These are phyloP conservation scores for Pugionium dolabratum DNA, from an alignment of 345 rosid genomes.

Conservation along the genomic window DNA sequence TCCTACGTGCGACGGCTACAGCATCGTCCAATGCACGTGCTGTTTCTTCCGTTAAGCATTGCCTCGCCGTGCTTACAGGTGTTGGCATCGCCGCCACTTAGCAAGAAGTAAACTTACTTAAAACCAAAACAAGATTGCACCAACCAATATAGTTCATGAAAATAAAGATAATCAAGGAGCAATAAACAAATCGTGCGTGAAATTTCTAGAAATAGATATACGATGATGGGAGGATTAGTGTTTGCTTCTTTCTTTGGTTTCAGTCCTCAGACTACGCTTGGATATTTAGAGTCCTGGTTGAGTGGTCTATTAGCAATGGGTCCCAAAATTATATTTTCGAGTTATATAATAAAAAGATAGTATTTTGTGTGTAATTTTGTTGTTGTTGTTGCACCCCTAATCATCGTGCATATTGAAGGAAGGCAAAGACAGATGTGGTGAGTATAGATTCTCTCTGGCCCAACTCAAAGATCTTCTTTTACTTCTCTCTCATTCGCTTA, in stretches of 20 bases:
- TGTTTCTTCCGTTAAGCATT: conserved; percentile 66
- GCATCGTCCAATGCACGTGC: conserved; percentile 70
- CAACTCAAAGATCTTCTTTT: conserved; percentile 34
- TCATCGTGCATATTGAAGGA: conserved; percentile 32
- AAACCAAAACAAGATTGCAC: conserved; percentile 19
- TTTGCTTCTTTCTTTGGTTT: conserved; percentile 23
- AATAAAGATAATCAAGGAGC: neutral
- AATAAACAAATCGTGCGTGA: conserved; percentile 26
- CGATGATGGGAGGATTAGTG: no score
- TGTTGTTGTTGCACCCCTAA: conserved; percentile 35
- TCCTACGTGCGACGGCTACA: conserved; percentile 58
- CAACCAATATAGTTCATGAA: conserved; percentile 21
- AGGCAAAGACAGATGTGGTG: conserved; percentile 45
- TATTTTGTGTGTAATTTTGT: conserved; percentile 12
- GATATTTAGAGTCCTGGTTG: conserved; percentile 43
- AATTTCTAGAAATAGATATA: conserved; percentile 27
- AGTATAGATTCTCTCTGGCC: conserved; percentile 49
- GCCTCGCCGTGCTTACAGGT: conserved; percentile 60
- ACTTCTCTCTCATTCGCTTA: conserved; percentile 25
- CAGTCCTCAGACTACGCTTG: conserved; percentile 24
- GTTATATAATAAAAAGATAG: no score
- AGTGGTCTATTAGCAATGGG: conserved; percentile 30
- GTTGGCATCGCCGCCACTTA: conserved; percentile 60
- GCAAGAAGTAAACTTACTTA: neutral
- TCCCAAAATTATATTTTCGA: neutral